Evolutionary conservation across 2,329 filamentous ascomycete genomes (phyloP).

Genomic region (Fusarium hainanense): DNA sequence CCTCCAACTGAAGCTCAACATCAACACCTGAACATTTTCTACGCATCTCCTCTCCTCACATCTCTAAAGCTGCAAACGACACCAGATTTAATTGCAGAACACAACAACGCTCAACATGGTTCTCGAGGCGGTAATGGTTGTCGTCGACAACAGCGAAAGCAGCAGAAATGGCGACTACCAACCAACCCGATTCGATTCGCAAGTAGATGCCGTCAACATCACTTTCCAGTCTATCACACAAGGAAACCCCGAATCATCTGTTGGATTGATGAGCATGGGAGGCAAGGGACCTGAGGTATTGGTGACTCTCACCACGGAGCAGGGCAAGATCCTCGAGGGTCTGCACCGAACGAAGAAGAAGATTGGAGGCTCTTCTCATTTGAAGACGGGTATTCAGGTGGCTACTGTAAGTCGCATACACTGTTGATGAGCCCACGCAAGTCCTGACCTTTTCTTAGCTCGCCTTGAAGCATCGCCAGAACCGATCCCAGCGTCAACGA

Average conservation of each 20-base stretch:
- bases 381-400: constrained; percentile 94
- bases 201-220: constrained; percentile 93
- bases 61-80: constrained; percentile 4
- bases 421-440: not conserved
- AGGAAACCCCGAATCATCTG: constrained; percentile 95
- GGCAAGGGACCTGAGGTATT: constrained; percentile 97
- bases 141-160: constrained; percentile 99
- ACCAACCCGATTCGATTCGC: constrained; percentile 94
- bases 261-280: constrained; percentile 98
- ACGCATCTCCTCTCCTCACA: constrained; percentile 5
- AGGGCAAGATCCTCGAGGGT: constrained; percentile 93
- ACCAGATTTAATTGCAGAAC: constrained; percentile 7
- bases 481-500: constrained; percentile 95
- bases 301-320: constrained; percentile 94
- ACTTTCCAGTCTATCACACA: constrained; percentile 96
- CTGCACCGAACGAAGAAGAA: constrained; percentile 89
- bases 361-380: constrained; percentile 87
- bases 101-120: constrained; percentile 77
- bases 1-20: constrained; percentile 41
- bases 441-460: constrained; percentile 67
- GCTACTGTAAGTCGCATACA: constrained; percentile 76
- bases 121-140: constrained; percentile 99
- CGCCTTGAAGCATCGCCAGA: constrained; percentile 96
- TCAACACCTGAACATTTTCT: constrained; percentile 18
- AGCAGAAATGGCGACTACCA: constrained; percentile 95